phyloP scores from a whole-genome alignment of 768 basidiomycete species.

The Pisolithus marmoratus region DNA sequence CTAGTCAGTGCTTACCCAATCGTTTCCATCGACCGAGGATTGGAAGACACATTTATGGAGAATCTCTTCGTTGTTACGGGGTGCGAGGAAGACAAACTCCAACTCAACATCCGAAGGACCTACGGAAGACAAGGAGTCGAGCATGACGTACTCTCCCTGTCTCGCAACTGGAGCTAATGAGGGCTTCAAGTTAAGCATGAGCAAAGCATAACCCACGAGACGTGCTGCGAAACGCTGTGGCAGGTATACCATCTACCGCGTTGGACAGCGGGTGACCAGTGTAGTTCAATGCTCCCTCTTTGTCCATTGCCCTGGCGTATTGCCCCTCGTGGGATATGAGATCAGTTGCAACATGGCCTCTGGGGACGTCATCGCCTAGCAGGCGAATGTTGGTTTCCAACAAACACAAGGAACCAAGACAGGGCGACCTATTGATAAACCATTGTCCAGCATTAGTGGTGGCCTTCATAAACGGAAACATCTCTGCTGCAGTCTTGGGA shows the following conservation, averaged over 20 bases:
- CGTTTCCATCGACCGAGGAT: constrained; percentile 23
- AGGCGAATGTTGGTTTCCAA: constrained; percentile 49
- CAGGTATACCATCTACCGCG: constrained; percentile 50
- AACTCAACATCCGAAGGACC: constrained; percentile 13
- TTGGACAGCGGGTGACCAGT: constrained; percentile 41
- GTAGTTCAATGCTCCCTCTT: constrained; percentile 32
- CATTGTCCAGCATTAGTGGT: not conserved
- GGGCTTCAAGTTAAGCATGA: constrained; percentile 1
- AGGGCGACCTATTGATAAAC: constrained; percentile 32
- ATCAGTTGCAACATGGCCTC: constrained; percentile 26
- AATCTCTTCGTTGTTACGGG: constrained; percentile 26
- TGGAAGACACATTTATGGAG: constrained; percentile 24
- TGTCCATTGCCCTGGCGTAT: constrained; percentile 31
- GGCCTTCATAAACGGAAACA: constrained; percentile 7
- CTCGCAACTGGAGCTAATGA: constrained; percentile 10
- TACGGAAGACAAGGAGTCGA: constrained; percentile 32
- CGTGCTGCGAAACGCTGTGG: constrained; percentile 47
- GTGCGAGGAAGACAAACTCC: constrained; percentile 34
- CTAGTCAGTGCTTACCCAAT: constrained; percentile 26
- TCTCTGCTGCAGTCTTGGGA: not conserved
- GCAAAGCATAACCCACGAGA: constrained; percentile 31
- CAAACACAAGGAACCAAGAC: constrained; percentile 39
- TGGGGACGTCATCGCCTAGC: constrained; percentile 29
- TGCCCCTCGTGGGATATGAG: constrained; percentile 39
- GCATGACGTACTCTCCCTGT: constrained; percentile 33